Percentiles rank a stretch among this genome's conserved stretches.
These are phyloP conservation scores for Juglanconis sp. DNA, from an alignment of 2,329 filamentous ascomycete genomes.

Conservation along the genomic window DNA sequence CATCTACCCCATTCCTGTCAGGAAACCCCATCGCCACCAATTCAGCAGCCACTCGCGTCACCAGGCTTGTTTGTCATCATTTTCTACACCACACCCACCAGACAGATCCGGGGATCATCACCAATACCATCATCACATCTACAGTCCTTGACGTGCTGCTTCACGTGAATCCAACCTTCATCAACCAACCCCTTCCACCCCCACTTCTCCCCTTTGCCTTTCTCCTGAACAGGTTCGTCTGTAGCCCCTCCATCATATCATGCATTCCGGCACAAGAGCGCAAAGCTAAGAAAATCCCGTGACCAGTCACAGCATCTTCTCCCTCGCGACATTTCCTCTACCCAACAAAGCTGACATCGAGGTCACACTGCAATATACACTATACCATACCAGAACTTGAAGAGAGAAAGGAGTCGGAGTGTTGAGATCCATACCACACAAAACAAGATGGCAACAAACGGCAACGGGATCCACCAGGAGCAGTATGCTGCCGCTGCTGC, in stretches of 20 bases:
- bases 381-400: background rate
- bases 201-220: background rate
- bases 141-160: background rate
- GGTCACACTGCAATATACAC: background rate
- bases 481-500: conserved; percentile 35
- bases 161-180: background rate
- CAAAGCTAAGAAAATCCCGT: background rate
- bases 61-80: background rate
- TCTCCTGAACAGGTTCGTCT: background rate
- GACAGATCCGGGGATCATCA: background rate
- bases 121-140: background rate
- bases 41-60: background rate
- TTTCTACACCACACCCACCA: background rate
- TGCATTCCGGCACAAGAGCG: background rate
- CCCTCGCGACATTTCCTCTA: background rate
- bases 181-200: background rate
- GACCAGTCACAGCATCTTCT: background rate
- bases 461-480: conserved; percentile 46
- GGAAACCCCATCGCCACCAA: background rate
- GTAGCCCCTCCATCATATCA: background rate
- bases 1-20: too few relatives aligned
- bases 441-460: conserved; percentile 55
- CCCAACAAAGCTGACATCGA: background rate
- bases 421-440: conserved; percentile 19
- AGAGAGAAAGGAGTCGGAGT: background rate